Base-by-base conservation (phyloP, 768 basidiomycete genomes). In the Mycena galopus region DNA sequence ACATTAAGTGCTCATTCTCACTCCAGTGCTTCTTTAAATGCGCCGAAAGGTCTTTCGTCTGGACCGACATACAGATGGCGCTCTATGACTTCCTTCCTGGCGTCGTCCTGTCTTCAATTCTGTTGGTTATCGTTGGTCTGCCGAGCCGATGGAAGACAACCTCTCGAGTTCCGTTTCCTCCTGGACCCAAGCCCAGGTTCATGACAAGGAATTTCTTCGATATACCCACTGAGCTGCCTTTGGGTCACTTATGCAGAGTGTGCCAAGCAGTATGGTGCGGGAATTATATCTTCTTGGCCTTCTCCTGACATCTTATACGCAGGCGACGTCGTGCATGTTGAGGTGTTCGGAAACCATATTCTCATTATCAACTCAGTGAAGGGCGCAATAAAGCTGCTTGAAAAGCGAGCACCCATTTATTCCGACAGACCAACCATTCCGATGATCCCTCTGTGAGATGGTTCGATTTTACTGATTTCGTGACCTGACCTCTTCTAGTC, bases 221-320 rank as follows among this genome's bases (percentile, higher is more conserved):
- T 53, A 32, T 82, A 32, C 77, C 82, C 57, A 68, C 71, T 6
- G 35, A 75, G 9, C 68, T 78, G 47, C 80, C 82, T n/a, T 10
- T 83, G 82, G 82, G 57, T 82, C 25, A 77, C 80, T 30, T 82
- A 82, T 67, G 76, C 82, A 12, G 62, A 75, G 23, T 82, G 82
- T 81, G 76, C 70, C 68, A 73, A 78, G 68, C 71, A 63, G 65
- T 82, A 82, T 61, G 82, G 81, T 76, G 32, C 53, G 70, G 44
- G 21, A 29, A 21, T 14, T 10, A 21, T 19, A 7, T 23, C 35
- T 9, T 33, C 17, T 32, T 2, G 29, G 29, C 35, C 35, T 16
- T 37, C 42, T n/a, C n/a, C n/a, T n/a, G n/a, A n/a, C n/a, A n/a
- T n/a, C n/a, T n/a, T n/a, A n/a, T n/a, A n/a, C n/a, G n/a, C n/a